Conservation (phyloP, 371 early-diverging fungal genomes). For the Mortierella sp. region DNA sequence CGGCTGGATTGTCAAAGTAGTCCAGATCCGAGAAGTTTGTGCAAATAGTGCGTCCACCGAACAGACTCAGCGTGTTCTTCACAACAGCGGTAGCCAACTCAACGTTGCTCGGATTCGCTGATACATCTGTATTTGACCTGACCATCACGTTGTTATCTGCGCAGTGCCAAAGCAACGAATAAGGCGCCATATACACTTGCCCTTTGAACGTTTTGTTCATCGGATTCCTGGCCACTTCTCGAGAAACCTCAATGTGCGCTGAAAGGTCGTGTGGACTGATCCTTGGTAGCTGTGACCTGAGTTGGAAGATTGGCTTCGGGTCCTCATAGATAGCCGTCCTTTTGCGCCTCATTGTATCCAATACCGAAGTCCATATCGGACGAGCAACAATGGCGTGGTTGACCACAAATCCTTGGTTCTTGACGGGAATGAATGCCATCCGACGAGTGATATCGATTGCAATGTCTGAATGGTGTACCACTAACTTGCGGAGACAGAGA, state of each 20-base stretch:
- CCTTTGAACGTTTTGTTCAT: constrained; percentile 19
- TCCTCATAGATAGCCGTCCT: constrained; percentile 10
- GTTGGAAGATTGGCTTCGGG: constrained; percentile 21
- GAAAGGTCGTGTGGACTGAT: constrained; percentile 6
- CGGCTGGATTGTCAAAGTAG: constrained; percentile 28
- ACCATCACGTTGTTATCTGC: neutral
- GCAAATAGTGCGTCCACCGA: constrained; percentile 8
- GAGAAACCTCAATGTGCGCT: constrained; percentile 12
- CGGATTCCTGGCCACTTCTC: constrained; percentile 2
- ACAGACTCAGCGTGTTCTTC: constrained; percentile 9
- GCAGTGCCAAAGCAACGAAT: constrained; percentile 16
- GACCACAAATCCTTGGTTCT: constrained; percentile 9
- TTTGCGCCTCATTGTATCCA: neutral
- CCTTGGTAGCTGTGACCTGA: constrained; percentile 17
- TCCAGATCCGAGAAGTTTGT: constrained; percentile 14
- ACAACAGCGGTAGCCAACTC: neutral
- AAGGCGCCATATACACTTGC: constrained; percentile 26
- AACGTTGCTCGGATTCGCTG: neutral
- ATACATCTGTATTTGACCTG: too few species aligned
- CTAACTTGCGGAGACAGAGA: constrained; percentile 7
- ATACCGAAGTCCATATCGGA: constrained; percentile 3
- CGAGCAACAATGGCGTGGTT: constrained; percentile 15
- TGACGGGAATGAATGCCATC: constrained; percentile 23
- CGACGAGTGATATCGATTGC: constrained; percentile 15
- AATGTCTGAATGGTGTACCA: constrained; percentile 6